Percentiles rank a stretch among this genome's conserved stretches.
Conservation (phyloP, 2,329 filamentous ascomycete genomes). For the Alternaria triticina region DNA sequence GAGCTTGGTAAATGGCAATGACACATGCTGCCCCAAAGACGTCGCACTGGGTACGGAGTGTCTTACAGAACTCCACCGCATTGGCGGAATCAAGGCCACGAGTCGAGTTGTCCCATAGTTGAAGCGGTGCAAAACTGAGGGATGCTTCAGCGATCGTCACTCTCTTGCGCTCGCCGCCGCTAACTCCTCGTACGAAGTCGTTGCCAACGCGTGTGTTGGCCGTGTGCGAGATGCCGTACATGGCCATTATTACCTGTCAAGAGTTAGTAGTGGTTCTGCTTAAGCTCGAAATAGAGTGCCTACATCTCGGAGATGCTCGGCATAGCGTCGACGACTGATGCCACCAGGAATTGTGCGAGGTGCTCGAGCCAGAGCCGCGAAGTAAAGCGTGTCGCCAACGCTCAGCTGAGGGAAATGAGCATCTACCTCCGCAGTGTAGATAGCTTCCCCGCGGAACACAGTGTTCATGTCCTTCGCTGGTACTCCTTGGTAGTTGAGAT, state of each 20-base stretch:
- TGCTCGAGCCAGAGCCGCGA: conserved; percentile 67
- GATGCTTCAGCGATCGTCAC: conserved; percentile 40
- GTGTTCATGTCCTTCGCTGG: conserved; percentile 75
- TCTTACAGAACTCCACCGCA: conserved; percentile 69
- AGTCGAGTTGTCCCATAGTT: conserved; percentile 77
- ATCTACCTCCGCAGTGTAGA: conserved; percentile 84
- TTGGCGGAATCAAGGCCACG: conserved; percentile 73
- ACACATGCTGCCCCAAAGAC: conserved; percentile 51
- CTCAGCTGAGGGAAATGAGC: conserved; percentile 77
- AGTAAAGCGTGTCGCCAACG: conserved; percentile 78
- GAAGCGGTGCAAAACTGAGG: conserved; percentile 58
- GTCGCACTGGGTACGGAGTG: conserved; percentile 65
- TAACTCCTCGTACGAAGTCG: conserved; percentile 74
- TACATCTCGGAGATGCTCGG: conserved; percentile 65
- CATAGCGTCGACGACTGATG: conserved; percentile 60
- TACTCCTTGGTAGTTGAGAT: conserved; percentile 82
- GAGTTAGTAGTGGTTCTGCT: background rate
- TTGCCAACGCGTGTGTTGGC: conserved; percentile 73
- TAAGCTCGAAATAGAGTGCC: background rate
- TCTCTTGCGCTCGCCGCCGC: conserved; percentile 66
- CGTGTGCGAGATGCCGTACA: conserved; percentile 75
- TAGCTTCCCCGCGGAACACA: conserved; percentile 78
- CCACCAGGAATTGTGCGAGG: conserved; percentile 65
- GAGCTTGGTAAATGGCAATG: conserved; percentile 52
- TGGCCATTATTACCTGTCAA: conserved; percentile 68